Evolutionary conservation across 805 yeast genomes (phyloP).

Genomic region (Kodamaea lidongshanica): DNA sequence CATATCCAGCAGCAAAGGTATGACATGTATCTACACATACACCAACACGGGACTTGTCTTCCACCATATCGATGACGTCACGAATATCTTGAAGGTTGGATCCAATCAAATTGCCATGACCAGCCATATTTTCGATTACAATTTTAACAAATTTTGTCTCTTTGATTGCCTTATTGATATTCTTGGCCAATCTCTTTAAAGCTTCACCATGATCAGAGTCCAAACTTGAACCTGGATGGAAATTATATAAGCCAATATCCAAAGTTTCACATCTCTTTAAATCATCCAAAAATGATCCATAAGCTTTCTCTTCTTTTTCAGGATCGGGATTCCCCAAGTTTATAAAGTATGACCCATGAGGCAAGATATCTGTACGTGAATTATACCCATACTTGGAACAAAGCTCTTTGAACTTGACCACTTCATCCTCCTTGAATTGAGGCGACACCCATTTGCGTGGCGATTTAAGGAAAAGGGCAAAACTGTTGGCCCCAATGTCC

Average conservation of each 20-base stretch:
- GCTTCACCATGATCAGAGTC: constrained; percentile 62
- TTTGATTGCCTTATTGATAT: constrained; percentile 70
- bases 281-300: constrained; percentile 77
- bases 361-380: constrained; percentile 73
- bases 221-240: constrained; percentile 89
- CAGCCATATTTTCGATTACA: constrained; percentile 96
- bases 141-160: constrained; percentile 77
- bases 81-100: constrained; percentile 69
- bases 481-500: constrained; percentile 63
- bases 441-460: constrained; percentile 92
- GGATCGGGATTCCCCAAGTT: constrained; percentile 87
- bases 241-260: constrained; percentile 79
- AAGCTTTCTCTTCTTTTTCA: constrained; percentile 72
- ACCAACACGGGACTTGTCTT: constrained; percentile 80
- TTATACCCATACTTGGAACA: constrained; percentile 63
- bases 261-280: constrained; percentile 78
- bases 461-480: constrained; percentile 85
- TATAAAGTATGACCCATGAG: constrained; percentile 93
- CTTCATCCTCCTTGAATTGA: constrained; percentile 61
- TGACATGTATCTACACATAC: constrained; percentile 97
- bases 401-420: constrained; percentile 52
- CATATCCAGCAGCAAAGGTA: constrained; percentile 94
- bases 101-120: constrained; percentile 88
- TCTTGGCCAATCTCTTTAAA: constrained; percentile 62
- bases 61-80: constrained; percentile 69